These are phyloP conservation scores for Ophiostoma sp. DNA, from an alignment of 2,329 filamentous ascomycete genomes.

Conservation along the genomic window DNA sequence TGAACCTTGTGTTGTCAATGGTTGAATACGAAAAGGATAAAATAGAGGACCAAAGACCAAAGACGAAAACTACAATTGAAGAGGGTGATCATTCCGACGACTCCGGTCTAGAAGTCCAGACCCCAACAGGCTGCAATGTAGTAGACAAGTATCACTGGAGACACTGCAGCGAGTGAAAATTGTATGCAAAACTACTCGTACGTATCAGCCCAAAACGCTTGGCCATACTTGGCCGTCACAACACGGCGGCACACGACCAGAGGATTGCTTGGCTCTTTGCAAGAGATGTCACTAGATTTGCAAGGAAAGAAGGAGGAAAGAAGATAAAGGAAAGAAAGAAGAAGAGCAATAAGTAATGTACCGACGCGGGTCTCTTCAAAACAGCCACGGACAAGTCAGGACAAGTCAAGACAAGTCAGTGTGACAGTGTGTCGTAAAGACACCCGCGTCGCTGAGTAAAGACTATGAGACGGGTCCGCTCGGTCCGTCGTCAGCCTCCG, in stretches of 20 bases:
- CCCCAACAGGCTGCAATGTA: too few species aligned
- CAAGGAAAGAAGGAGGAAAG: too few species aligned
- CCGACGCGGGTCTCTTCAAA: neutral
- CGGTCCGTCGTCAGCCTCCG: neutral
- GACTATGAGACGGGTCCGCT: constrained; percentile 10
- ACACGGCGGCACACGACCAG: neutral
- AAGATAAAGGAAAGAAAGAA: neutral
- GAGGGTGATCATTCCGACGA: neutral
- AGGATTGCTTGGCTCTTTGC: neutral
- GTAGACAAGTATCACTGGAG: too few species aligned
- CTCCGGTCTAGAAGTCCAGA: neutral
- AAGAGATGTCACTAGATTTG: too few species aligned
- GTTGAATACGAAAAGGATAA: neutral
- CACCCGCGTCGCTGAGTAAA: constrained; percentile 7
- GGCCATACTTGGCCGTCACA: neutral
- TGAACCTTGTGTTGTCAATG: neutral
- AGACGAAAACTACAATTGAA: neutral
- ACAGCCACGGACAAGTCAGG: neutral
- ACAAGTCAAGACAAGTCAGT: too few species aligned
- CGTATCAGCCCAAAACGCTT: neutral
- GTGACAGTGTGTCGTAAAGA: neutral
- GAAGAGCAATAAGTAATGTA: neutral
- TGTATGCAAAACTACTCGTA: too few species aligned
- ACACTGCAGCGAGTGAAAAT: too few species aligned
- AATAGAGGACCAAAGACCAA: neutral